Percentiles rank a stretch among this genome's conserved stretches.
These are phyloP conservation scores for Komagataella pastoris DNA, from an alignment of 805 yeast genomes.

Conservation along the genomic window DNA sequence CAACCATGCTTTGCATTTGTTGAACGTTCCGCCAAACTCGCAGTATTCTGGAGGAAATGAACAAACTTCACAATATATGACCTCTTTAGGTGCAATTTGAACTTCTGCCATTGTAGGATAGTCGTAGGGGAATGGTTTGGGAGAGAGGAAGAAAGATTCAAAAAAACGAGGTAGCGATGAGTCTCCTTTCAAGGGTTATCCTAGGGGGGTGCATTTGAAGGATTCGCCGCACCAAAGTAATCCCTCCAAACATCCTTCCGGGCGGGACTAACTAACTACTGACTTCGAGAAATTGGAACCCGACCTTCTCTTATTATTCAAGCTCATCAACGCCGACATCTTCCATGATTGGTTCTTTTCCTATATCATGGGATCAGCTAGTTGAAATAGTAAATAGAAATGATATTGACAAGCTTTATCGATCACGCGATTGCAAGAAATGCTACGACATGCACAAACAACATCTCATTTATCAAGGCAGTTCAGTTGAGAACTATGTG, in stretches of 20 bases:
- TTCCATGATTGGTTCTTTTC: constrained; percentile 6
- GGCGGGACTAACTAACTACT: not conserved
- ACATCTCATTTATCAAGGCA: constrained; percentile 17
- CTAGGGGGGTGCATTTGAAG: not conserved
- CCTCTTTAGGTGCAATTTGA: constrained; percentile 16
- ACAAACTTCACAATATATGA: constrained; percentile 68
- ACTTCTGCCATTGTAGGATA: not conserved
- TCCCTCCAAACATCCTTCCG: not conserved
- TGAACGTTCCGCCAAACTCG: constrained; percentile 75
- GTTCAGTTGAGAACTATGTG: constrained; percentile 34
- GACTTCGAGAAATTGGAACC: not conserved
- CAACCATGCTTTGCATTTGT: constrained; percentile 79
- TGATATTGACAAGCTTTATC: constrained; percentile 30
- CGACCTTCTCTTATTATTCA: not conserved
- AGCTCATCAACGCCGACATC: not conserved
- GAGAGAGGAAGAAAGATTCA: not conserved
- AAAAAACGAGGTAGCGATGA: not conserved
- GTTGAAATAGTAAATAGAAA: constrained; percentile 23
- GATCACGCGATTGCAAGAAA: constrained; percentile 30
- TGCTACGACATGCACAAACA: constrained; percentile 33
- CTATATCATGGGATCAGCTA: constrained; percentile 35
- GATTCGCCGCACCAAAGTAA: too few species aligned
- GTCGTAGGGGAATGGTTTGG: not conserved
- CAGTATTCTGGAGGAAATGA: constrained; percentile 85
- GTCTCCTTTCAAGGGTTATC: not conserved